These are phyloP conservation scores for Lipomyces yamadae DNA, from an alignment of 805 yeast species.

Conservation along the genomic window DNA sequence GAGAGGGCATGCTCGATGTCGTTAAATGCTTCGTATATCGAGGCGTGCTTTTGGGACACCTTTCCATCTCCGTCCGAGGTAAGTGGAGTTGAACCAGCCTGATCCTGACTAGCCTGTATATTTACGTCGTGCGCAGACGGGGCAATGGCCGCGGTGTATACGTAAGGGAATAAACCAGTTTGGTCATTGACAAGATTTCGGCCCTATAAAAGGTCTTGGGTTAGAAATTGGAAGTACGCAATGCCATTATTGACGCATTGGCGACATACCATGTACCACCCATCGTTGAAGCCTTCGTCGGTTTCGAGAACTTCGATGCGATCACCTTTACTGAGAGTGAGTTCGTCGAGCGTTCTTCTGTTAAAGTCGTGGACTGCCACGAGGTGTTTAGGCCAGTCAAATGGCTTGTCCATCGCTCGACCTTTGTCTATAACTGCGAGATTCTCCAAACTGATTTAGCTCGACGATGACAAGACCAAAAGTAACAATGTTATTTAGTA, in stretches of 20 bases:
- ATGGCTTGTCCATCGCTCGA: constrained; percentile 4
- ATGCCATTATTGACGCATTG: constrained; percentile 8
- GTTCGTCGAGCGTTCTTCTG: constrained; percentile 88
- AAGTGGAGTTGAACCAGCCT: background rate
- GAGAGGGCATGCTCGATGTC: constrained; percentile 51
- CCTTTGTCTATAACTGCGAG: background rate
- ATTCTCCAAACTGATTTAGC: background rate
- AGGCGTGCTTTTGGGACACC: constrained; percentile 22
- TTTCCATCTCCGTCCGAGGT: background rate
- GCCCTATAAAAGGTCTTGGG: constrained; percentile 51
- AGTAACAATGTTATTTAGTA: background rate
- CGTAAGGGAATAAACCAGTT: constrained; percentile 89
- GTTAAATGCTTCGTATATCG: constrained; percentile 38
- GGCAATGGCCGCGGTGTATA: constrained; percentile 65
- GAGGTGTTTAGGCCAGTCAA: constrained; percentile 22
- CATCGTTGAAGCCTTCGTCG: constrained; percentile 91
- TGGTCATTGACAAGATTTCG: constrained; percentile 70
- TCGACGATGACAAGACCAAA: background rate
- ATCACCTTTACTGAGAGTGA: constrained; percentile 80
- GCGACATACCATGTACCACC: constrained; percentile 77
- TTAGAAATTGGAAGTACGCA: background rate
- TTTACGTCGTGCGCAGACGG: background rate
- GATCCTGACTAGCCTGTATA: background rate
- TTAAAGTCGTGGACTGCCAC: constrained; percentile 83
- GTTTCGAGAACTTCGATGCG: constrained; percentile 86